phyloP scores from a whole-genome alignment of 73 alveolate species.

The Symbiodinium natans region DNA sequence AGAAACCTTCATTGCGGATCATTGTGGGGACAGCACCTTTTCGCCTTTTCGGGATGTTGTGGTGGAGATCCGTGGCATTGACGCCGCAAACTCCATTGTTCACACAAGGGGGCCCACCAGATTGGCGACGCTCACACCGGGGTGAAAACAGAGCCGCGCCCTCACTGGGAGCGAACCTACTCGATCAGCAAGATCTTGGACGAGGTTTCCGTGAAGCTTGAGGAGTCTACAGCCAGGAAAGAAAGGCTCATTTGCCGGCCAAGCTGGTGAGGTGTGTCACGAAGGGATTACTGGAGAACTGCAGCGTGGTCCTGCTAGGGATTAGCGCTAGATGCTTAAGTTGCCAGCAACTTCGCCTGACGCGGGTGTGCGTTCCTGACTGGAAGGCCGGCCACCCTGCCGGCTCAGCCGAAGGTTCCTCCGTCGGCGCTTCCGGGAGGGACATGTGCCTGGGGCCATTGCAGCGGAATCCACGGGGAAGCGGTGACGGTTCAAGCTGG shows the following conservation, averaged over 20 bases:
- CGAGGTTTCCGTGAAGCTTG: background rate
- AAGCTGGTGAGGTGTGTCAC: background rate
- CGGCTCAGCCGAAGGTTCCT: no score
- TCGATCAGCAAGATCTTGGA: background rate
- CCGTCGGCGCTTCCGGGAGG: no score
- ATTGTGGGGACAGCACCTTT: background rate
- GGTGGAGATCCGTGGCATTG: background rate
- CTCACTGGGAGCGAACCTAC: background rate
- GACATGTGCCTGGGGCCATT: no score
- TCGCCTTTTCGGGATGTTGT: background rate
- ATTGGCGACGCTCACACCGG: background rate
- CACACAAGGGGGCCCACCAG: constrained; percentile 42
- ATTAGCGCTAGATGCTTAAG: no score
- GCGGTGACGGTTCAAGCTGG: no score
- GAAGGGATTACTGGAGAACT: background rate
- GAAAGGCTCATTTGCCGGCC: background rate
- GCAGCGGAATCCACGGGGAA: no score
- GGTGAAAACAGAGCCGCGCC: background rate
- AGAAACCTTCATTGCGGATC: background rate
- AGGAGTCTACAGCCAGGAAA: background rate
- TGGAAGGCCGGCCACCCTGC: no score
- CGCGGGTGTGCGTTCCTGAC: no score
- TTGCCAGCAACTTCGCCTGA: no score
- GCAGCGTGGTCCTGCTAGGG: background rate
- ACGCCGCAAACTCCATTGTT: background rate